These are phyloP conservation scores for Pseudogymnoascus pannorum DNA, from an alignment of 2,329 filamentous ascomycete species.

Conservation along the genomic window DNA sequence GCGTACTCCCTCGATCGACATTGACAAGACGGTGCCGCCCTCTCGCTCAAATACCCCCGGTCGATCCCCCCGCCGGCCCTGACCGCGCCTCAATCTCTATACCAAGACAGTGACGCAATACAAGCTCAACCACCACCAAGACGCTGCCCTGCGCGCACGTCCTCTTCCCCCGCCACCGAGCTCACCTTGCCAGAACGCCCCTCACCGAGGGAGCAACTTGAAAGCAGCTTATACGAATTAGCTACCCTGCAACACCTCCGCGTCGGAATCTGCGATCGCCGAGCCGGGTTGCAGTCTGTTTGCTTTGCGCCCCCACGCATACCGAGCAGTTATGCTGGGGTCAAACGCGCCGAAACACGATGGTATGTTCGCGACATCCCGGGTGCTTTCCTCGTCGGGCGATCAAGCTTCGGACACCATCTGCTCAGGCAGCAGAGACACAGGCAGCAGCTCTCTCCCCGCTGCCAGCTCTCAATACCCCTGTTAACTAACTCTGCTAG, in stretches of 20 bases:
- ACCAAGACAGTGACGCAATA: conserved; percentile 1
- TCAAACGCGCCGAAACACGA: conserved; percentile 5
- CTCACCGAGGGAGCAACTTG: background rate
- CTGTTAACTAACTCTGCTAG: background rate
- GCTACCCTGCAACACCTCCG: background rate
- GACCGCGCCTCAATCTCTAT: background rate
- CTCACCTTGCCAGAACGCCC: background rate
- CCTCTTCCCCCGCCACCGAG: background rate
- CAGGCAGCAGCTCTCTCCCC: background rate
- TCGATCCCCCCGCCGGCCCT: background rate
- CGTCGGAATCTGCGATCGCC: conserved; percentile 1
- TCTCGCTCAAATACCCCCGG: background rate
- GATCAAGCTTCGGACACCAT: background rate
- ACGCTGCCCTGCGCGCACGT: background rate
- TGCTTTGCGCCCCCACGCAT: background rate
- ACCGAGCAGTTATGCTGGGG: conserved; percentile 8
- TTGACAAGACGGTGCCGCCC: background rate
- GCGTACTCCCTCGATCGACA: background rate
- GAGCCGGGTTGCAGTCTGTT: background rate
- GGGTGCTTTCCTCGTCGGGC: background rate
- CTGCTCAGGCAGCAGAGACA: background rate
- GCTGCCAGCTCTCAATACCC: background rate
- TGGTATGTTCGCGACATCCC: background rate
- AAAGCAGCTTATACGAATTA: background rate
- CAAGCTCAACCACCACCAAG: background rate